These are phyloP conservation scores for Acacia acuminata DNA, from an alignment of 306 rosid species.

Conservation along the genomic window DNA sequence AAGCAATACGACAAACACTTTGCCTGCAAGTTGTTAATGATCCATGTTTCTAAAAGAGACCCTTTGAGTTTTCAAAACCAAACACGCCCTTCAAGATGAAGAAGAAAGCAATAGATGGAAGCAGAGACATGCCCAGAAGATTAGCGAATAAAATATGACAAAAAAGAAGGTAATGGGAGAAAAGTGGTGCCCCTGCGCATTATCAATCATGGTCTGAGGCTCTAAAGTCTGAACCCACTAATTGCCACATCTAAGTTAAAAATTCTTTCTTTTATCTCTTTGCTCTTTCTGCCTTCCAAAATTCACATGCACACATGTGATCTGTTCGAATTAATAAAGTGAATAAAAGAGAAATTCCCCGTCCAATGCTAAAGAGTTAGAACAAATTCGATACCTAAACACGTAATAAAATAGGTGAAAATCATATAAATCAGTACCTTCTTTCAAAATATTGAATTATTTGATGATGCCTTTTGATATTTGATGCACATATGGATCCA, in stretches of 20 bases:
- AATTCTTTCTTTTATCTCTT: neutral
- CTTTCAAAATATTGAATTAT: constrained; percentile 32
- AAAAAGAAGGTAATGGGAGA: constrained; percentile 56
- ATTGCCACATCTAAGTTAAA: constrained; percentile 46
- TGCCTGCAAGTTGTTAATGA: constrained; percentile 20
- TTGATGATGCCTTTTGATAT: neutral
- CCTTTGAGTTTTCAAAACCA: neutral
- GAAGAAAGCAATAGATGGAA: constrained; percentile 15
- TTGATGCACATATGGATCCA: constrained; percentile 9
- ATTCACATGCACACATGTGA: constrained; percentile 85
- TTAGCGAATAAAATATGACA: constrained; percentile 34
- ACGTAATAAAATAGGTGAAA: constrained; percentile 44
- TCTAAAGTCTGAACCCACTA: constrained; percentile 50
- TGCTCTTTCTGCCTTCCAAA: constrained; percentile 32
- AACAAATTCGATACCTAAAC: constrained; percentile 34
- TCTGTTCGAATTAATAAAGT: constrained; percentile 29
- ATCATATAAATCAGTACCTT: constrained; percentile 71
- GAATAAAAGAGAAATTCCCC: neutral
- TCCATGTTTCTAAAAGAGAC: constrained; percentile 12
- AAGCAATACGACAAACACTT: neutral
- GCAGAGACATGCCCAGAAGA: constrained; percentile 29
- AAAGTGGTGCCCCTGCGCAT: constrained; percentile 44
- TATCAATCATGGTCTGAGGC: constrained; percentile 55
- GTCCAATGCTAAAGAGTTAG: constrained; percentile 31
- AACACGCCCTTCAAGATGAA: constrained; percentile 19